phyloP scores from a whole-genome alignment of 441 rosid genomes.

The Gossypium aridum region DNA sequence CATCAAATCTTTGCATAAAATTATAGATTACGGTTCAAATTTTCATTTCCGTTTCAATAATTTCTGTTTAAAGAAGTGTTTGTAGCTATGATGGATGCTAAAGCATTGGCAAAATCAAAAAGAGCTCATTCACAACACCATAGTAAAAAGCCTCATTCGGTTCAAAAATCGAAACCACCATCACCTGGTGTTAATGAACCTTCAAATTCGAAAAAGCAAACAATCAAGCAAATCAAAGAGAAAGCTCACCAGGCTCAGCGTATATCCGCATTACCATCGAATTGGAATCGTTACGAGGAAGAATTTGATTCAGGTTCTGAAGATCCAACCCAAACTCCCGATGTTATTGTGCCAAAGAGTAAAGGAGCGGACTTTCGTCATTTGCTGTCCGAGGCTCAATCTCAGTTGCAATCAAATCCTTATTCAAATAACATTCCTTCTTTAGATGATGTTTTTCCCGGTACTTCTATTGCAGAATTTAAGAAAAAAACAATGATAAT shows the following conservation, averaged over 20 bases:
- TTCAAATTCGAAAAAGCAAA: constrained; percentile 22
- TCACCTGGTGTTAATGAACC: constrained; percentile 12
- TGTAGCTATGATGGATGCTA: constrained; percentile 47
- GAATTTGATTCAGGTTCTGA: constrained; percentile 31
- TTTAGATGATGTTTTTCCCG: constrained; percentile 50
- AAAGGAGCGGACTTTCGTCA: constrained; percentile 71
- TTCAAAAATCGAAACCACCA: constrained; percentile 35
- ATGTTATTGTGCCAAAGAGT: constrained; percentile 52
- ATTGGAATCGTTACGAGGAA: constrained; percentile 77
- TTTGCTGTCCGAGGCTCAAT: constrained; percentile 62
- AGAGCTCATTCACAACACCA: constrained; percentile 83
- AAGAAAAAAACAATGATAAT: background rate
- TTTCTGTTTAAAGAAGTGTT: background rate
- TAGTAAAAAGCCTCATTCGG: constrained; percentile 40
- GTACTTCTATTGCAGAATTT: constrained; percentile 21
- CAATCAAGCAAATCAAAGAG: constrained; percentile 32
- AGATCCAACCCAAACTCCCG: constrained; percentile 20
- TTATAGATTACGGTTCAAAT: background rate
- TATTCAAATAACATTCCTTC: constrained; percentile 31
- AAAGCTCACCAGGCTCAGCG: constrained; percentile 25
- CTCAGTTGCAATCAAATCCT: constrained; percentile 28
- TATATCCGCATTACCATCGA: constrained; percentile 46
- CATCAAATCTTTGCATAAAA: background rate
- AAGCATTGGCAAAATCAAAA: constrained; percentile 74
- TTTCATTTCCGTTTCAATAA: background rate